Evolutionary conservation across 2,329 filamentous ascomycete species (phyloP).

Genomic region (Apiospora hydei): DNA sequence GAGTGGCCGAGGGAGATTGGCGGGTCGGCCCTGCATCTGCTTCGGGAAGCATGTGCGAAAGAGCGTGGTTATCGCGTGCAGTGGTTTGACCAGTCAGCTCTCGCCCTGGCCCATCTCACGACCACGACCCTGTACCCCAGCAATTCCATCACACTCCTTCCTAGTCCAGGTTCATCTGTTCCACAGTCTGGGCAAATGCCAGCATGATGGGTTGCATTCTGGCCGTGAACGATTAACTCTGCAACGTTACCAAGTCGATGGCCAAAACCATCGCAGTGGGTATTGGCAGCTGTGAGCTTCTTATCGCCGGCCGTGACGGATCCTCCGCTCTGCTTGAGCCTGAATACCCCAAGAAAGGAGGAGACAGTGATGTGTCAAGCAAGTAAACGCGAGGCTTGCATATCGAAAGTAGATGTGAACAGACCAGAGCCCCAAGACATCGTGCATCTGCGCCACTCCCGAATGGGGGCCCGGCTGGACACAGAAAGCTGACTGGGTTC

Average conservation of each 20-base stretch:
- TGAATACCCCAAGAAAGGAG: neutral
- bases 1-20: neutral
- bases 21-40: slow-evolving; percentile 7
- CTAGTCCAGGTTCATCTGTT: neutral
- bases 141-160: slow-evolving; percentile 5
- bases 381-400: neutral
- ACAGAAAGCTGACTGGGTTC: neutral
- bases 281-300: neutral
- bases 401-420: neutral
- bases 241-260: slow-evolving; percentile 3
- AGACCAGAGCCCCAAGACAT: neutral
- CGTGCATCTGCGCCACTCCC: neutral
- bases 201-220: neutral
- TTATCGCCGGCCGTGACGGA: neutral
- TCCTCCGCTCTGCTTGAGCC: neutral
- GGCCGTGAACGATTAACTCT: neutral
- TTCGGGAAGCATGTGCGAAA: slow-evolving; percentile 11
- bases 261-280: neutral
- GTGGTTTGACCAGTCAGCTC: neutral
- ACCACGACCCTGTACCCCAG: neutral
- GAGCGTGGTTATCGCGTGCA: neutral
- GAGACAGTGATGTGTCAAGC: neutral
- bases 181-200: neutral
- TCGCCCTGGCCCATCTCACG: neutral
- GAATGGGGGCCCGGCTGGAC: neutral